phyloP scores from a whole-genome alignment of 306 rosid species.

The Senna tora region DNA sequence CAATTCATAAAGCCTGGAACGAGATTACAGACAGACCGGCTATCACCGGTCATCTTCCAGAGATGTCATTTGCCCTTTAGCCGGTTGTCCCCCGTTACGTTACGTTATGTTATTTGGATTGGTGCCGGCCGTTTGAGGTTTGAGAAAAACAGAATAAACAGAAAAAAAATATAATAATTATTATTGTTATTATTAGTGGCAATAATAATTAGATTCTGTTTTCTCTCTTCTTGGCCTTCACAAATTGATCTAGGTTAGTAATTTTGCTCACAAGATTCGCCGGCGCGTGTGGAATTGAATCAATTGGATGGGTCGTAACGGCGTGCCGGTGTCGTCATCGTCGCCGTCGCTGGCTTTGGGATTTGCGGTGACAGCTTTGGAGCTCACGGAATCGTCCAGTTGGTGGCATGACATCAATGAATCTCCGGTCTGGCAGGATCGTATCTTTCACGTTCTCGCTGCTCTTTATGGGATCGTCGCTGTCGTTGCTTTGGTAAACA shows the following conservation, averaged over 20 bases:
- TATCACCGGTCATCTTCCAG: constrained; percentile 30
- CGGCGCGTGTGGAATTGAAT: constrained; percentile 1
- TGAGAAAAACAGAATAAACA: neutral
- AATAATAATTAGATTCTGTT: constrained; percentile 1
- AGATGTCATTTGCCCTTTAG: neutral
- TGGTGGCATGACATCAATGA: constrained; percentile 88
- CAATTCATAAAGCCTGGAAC: neutral
- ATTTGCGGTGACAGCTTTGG: constrained; percentile 56
- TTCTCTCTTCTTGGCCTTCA: neutral
- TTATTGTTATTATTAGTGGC: neutral
- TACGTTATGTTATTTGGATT: constrained; percentile 26
- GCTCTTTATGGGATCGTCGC: constrained; percentile 78
- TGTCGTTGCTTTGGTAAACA: constrained; percentile 68
- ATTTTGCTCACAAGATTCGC: constrained; percentile 17
- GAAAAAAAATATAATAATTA: neutral
- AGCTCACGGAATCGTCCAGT: constrained; percentile 55
- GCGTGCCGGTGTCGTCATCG: constrained; percentile 44
- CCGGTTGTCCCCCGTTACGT: neutral
- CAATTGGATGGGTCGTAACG: constrained; percentile 56
- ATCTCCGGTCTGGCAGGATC: constrained; percentile 85
- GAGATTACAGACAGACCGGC: constrained; percentile 16
- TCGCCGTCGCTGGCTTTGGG: constrained; percentile 33
- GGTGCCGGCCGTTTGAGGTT: constrained; percentile 39
- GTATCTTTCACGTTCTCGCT: constrained; percentile 74
- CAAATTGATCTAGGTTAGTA: neutral